A percentile compares a stretch with the other conserved stretches of the same genome.
Evolutionary conservation across 2,329 filamentous ascomycete species (phyloP).

Genomic region (Penicillium nordicum): DNA sequence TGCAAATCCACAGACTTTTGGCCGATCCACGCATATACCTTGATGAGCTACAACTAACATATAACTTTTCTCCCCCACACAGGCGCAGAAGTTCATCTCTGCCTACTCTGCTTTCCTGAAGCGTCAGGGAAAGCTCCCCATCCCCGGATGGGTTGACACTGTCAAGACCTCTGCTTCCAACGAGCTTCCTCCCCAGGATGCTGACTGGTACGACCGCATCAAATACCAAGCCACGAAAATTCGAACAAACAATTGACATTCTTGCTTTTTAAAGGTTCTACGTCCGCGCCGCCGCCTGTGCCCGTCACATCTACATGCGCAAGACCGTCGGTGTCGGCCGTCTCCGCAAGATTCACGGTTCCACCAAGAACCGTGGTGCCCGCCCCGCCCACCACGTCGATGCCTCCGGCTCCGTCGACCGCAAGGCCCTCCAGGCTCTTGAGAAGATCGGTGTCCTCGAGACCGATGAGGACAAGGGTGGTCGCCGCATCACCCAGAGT

Average conservation of each 20-base stretch:
- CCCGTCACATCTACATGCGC: slow-evolving; percentile 97
- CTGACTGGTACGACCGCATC: slow-evolving; percentile 79
- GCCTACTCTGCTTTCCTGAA: slow-evolving; percentile 68
- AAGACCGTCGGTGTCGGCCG: slow-evolving; percentile 99
- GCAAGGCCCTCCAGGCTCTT: slow-evolving; percentile 93
- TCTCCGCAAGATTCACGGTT: slow-evolving; percentile 93
- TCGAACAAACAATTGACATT: slow-evolving; percentile 12
- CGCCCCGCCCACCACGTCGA: slow-evolving; percentile 93
- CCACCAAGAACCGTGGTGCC: slow-evolving; percentile 93
- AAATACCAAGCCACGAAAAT: background rate
- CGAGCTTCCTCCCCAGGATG: slow-evolving; percentile 96
- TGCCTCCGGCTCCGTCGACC: slow-evolving; percentile 91
- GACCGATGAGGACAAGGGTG: slow-evolving; percentile 97
- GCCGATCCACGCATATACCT: slow-evolving; percentile 10
- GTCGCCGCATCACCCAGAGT: slow-evolving; percentile 94
- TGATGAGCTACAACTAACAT: slow-evolving; percentile 17
- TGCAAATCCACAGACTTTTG: slow-evolving; percentile 16
- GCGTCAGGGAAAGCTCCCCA: slow-evolving; percentile 67
- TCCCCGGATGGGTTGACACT: slow-evolving; percentile 83
- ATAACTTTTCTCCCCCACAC: slow-evolving; percentile 20
- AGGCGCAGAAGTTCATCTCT: slow-evolving; percentile 66
- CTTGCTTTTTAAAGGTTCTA: slow-evolving; percentile 55
- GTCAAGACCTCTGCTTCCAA: slow-evolving; percentile 97
- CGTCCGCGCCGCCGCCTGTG: slow-evolving; percentile 86
- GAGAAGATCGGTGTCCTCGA: slow-evolving; percentile 99